A percentile compares a stretch with the other conserved stretches of the same genome.
phyloP scores from a whole-genome alignment of 2,329 filamentous ascomycete genomes.

The Onygenales sp. region DNA sequence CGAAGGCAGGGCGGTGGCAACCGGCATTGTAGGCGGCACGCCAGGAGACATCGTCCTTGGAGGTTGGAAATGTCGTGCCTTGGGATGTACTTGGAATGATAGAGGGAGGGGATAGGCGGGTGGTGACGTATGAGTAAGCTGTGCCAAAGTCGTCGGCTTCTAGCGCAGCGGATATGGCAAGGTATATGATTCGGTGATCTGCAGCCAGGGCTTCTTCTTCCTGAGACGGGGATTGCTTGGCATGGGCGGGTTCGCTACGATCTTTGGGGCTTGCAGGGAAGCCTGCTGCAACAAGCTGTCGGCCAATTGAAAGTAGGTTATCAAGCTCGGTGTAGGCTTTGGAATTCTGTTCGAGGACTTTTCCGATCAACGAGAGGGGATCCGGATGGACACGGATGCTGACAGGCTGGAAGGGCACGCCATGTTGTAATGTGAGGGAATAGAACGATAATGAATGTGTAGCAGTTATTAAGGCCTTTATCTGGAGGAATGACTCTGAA shows the following conservation, averaged over 20 bases:
- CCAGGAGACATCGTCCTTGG: slow-evolving; percentile 52
- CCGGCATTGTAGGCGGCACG: slow-evolving; percentile 55
- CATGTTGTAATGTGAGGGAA: slow-evolving; percentile 53
- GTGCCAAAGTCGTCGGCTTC: slow-evolving; percentile 44
- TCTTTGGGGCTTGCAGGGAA: slow-evolving; percentile 21
- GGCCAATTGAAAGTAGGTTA: slow-evolving; percentile 52
- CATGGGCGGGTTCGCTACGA: slow-evolving; percentile 10
- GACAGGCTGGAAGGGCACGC: slow-evolving; percentile 56
- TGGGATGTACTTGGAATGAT: slow-evolving; percentile 19
- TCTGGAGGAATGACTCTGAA: slow-evolving; percentile 33
- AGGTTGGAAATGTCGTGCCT: slow-evolving; percentile 17
- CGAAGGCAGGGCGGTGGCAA: slow-evolving; percentile 37
- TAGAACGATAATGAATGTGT: slow-evolving; percentile 59
- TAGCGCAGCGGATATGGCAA: slow-evolving; percentile 38
- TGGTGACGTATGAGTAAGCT: slow-evolving; percentile 58
- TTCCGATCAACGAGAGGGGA: slow-evolving; percentile 49
- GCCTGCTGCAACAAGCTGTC: slow-evolving; percentile 45
- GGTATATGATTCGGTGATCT: slow-evolving; percentile 37
- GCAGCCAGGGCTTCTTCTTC: slow-evolving; percentile 27
- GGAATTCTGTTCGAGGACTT: slow-evolving; percentile 52
- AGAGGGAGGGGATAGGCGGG: slow-evolving; percentile 39
- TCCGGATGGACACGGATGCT: slow-evolving; percentile 56
- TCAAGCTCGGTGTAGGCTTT: slow-evolving; percentile 56
- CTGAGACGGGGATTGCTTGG: slow-evolving; percentile 4
- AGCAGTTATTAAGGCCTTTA: slow-evolving; percentile 47